phyloP scores from a whole-genome alignment of 2,329 filamentous ascomycete species.

The Chaetomium sp. region DNA sequence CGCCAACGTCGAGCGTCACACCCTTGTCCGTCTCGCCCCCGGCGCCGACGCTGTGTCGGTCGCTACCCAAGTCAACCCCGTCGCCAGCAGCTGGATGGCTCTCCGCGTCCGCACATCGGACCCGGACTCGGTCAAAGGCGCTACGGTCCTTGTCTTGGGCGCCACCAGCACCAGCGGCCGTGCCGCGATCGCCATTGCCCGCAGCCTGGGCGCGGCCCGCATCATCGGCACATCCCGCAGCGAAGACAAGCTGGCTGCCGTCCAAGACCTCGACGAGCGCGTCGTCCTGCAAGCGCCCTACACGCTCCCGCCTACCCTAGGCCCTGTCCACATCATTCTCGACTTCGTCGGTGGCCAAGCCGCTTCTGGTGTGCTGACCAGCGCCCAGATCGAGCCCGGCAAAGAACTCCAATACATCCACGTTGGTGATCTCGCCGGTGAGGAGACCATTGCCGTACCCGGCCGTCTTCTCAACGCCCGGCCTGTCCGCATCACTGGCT shows the following conservation, averaged over 20 bases:
- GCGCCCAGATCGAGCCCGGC: slow-evolving; percentile 4
- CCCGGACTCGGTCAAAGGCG: slow-evolving; percentile 4
- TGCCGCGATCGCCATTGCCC: slow-evolving; percentile 5
- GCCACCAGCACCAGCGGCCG: slow-evolving; percentile 12
- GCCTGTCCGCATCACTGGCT: slow-evolving; percentile 10
- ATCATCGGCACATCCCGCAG: slow-evolving; percentile 12
- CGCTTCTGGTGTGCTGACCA: background rate
- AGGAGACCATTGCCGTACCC: slow-evolving; percentile 1
- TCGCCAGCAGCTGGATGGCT: slow-evolving; percentile 13
- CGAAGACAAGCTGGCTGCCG: slow-evolving; percentile 2
- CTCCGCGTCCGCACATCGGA: slow-evolving; percentile 6
- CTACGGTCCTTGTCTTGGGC: slow-evolving; percentile 8
- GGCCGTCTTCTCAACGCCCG: slow-evolving; percentile 5
- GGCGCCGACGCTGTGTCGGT: slow-evolving; percentile 5
- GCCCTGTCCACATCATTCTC: slow-evolving; percentile 9
- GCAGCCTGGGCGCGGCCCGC: slow-evolving; percentile 7
- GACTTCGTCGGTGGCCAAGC: slow-evolving; percentile 10
- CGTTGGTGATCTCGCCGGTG: slow-evolving; percentile 10
- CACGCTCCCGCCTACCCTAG: background rate
- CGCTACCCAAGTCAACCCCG: slow-evolving; percentile 11
- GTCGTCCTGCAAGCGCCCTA: slow-evolving; percentile 5
- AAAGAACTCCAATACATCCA: slow-evolving; percentile 13
- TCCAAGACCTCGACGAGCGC: slow-evolving; percentile 8
- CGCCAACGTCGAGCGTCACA: slow-evolving; percentile 10
- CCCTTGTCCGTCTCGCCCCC: slow-evolving; percentile 2